Evolutionary conservation across 2,329 filamentous ascomycete species (phyloP).

Genomic region (Parascedosporium putredinis): DNA sequence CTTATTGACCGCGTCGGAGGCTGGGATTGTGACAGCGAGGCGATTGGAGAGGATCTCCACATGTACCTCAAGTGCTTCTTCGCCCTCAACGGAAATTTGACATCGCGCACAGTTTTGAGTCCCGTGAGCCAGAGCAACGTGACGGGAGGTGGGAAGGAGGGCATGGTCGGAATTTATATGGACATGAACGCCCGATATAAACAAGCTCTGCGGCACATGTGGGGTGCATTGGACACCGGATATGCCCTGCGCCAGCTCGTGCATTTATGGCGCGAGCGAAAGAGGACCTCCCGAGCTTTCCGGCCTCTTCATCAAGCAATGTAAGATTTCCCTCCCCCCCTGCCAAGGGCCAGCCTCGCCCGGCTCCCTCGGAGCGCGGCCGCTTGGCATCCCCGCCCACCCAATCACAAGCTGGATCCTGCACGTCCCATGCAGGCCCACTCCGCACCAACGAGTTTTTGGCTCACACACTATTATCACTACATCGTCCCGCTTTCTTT

Average conservation of each 20-base stretch:
- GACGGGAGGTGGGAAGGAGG: slow-evolving; percentile 44
- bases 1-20: slow-evolving; percentile 59
- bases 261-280: slow-evolving; percentile 48
- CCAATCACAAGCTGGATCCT: not conserved
- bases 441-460: too few relatives aligned
- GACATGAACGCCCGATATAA: slow-evolving; percentile 58
- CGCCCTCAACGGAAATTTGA: slow-evolving; percentile 58
- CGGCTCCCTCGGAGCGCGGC: not conserved
- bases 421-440: too few relatives aligned
- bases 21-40: slow-evolving; percentile 61
- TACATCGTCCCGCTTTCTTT: too few relatives aligned
- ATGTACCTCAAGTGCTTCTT: slow-evolving; percentile 76
- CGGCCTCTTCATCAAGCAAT: slow-evolving; percentile 43
- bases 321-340: slow-evolving; percentile 14
- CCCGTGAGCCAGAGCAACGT: slow-evolving; percentile 67
- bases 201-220: slow-evolving; percentile 66
- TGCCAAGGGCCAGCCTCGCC: not conserved
- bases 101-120: slow-evolving; percentile 51
- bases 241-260: slow-evolving; percentile 49
- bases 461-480: too few relatives aligned
- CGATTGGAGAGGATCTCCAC: slow-evolving; percentile 66
- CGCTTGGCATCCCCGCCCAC: not conserved
- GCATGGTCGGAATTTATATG: slow-evolving; percentile 40
- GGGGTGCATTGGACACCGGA: slow-evolving; percentile 61
- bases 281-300: slow-evolving; percentile 43